Conservation (phyloP, 805 yeast species). For the Priceomyces carsonii region DNA sequence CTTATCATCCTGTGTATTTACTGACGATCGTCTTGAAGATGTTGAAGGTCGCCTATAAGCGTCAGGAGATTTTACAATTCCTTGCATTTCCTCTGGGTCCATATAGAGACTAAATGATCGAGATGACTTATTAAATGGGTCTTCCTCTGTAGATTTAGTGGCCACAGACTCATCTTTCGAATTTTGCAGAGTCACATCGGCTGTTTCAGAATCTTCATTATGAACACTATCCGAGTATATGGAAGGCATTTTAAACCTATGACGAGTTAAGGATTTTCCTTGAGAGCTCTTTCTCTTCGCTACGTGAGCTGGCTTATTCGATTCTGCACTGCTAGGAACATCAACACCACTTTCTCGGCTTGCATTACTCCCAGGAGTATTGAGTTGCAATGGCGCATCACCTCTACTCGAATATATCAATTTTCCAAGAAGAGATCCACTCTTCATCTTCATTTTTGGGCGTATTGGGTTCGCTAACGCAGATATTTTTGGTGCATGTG, state of each 20-base stretch:
- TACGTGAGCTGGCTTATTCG: slow-evolving; percentile 5
- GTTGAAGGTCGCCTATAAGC: slow-evolving; percentile 4
- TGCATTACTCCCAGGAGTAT: slow-evolving; percentile 3
- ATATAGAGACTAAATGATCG: slow-evolving; percentile 45
- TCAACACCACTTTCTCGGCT: slow-evolving; percentile 3
- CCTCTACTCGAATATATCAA: slow-evolving; percentile 34
- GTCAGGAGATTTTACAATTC: slow-evolving; percentile 41
- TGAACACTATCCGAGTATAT: slow-evolving; percentile 30
- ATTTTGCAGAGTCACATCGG: slow-evolving; percentile 4
- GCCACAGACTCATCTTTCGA: slow-evolving; percentile 3
- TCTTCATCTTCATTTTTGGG: slow-evolving; percentile 43
- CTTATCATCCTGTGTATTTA: slow-evolving; percentile 4
- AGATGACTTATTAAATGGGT: too few relatives aligned
- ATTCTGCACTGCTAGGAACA: slow-evolving; percentile 9
- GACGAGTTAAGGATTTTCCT: slow-evolving; percentile 24
- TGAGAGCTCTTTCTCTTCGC: slow-evolving; percentile 17
- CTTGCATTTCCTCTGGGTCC: slow-evolving; percentile 51
- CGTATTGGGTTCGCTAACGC: slow-evolving; percentile 52
- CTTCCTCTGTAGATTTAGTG: neutral
- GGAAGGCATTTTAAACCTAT: slow-evolving; percentile 39
- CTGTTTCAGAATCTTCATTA: slow-evolving; percentile 9
- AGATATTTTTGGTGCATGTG: slow-evolving; percentile 38
- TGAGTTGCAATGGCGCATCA: slow-evolving; percentile 1
- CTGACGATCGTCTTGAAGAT: too few relatives aligned
- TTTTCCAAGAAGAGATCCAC: slow-evolving; percentile 38